A percentile compares a stretch with the other conserved stretches of the same genome.
phyloP scores from a whole-genome alignment of 495 filamentous ascomycete species.

The Penicillium pancosmium region DNA sequence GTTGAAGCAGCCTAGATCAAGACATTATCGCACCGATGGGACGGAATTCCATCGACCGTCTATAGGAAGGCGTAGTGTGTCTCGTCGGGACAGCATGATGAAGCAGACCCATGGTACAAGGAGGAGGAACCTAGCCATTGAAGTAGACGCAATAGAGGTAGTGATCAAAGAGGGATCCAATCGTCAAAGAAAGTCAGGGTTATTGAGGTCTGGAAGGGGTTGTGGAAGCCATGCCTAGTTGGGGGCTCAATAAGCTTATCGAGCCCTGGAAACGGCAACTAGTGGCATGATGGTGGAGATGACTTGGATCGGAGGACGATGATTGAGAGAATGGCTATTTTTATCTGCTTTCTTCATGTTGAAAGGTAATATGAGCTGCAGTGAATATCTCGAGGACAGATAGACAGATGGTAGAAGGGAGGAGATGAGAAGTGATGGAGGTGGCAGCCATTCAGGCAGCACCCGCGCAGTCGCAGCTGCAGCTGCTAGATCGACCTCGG shows the following conservation, averaged over 20 bases:
- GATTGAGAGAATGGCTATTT: neutral
- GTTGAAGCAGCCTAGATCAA: constrained; percentile 14
- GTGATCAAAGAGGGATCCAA: neutral
- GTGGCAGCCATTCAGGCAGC: too few species aligned
- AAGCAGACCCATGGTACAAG: neutral
- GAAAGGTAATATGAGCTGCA: too few species aligned
- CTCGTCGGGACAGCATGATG: neutral
- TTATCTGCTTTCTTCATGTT: too few species aligned
- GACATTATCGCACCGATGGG: constrained; percentile 10
- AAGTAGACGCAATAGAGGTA: neutral
- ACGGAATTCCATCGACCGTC: neutral
- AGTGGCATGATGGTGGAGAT: neutral
- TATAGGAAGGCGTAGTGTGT: neutral
- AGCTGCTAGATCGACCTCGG: constrained; percentile 1
- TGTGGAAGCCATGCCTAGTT: neutral
- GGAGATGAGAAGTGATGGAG: too few species aligned
- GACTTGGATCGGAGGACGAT: too few species aligned
- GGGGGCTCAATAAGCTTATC: neutral
- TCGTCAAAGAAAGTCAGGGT: neutral
- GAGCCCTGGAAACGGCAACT: neutral
- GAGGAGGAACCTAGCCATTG: constrained; percentile 10
- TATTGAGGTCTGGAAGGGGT: neutral
- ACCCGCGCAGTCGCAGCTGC: neutral
- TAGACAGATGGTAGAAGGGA: too few species aligned
- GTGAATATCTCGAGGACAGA: too few species aligned